Conservation (phyloP, 2,329 filamentous ascomycete species). For the Simplicillium sp. region DNA sequence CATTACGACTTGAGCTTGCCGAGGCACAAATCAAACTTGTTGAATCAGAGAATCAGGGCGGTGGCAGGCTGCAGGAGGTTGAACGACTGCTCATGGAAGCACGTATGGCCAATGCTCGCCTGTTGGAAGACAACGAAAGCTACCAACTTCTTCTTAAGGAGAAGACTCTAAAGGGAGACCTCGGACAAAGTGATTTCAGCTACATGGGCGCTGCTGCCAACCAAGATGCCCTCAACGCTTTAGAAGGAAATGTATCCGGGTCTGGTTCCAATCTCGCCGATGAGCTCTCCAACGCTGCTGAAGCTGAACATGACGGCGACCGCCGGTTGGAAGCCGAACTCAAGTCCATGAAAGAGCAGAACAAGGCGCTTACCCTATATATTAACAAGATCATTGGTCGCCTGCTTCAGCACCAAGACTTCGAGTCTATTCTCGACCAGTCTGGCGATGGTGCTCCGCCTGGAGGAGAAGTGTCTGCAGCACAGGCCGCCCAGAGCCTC, state of each 20-base stretch:
- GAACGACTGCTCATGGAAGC: conserved; percentile 84
- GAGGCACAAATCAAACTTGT: conserved; percentile 93
- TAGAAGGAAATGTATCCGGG: conserved; percentile 40
- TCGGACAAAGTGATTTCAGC: conserved; percentile 73
- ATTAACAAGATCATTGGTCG: conserved; percentile 99
- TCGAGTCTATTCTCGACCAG: conserved; percentile 85
- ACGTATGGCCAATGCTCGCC: conserved; percentile 86
- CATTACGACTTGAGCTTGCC: conserved; percentile 80
- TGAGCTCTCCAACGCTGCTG: conserved; percentile 65
- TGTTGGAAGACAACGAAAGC: conserved; percentile 98
- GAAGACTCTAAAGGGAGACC: conserved; percentile 91
- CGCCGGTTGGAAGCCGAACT: conserved; percentile 70
- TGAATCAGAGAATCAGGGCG: conserved; percentile 87
- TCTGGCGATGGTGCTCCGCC: conserved; percentile 47
- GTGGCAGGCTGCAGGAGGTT: conserved; percentile 79
- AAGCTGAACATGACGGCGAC: conserved; percentile 50
- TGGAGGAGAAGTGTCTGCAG: conserved; percentile 54
- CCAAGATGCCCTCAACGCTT: conserved; percentile 53
- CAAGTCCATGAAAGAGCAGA: conserved; percentile 77
- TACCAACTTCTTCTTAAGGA: conserved; percentile 92
- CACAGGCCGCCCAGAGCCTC: conserved; percentile 16
- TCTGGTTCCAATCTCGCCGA: conserved; percentile 64
- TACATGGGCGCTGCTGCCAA: conserved; percentile 51
- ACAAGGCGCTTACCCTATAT: conserved; percentile 93
- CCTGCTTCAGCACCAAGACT: conserved; percentile 86